These are phyloP conservation scores for Chlamydomonas schloesseri DNA, from an alignment of 139 green algal species.

Conservation along the genomic window DNA sequence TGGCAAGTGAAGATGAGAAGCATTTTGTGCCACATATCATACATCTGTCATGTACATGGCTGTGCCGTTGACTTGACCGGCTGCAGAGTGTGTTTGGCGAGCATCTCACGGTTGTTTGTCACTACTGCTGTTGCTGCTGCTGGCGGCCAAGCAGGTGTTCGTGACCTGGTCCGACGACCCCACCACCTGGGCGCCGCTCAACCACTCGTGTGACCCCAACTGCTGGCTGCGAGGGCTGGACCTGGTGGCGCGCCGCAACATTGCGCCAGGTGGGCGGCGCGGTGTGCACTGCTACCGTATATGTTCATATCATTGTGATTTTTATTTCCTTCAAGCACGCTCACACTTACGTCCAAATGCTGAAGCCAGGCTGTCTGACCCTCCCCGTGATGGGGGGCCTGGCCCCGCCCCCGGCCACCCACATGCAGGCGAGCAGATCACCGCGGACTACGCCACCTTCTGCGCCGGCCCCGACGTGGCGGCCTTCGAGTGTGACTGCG, in stretches of 20 bases:
- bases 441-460: constrained; percentile 42
- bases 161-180: constrained; percentile 46
- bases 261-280: not conserved
- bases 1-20: no score
- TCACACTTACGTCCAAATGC: not conserved
- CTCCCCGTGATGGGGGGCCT: no score
- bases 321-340: not conserved
- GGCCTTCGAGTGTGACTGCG: constrained; percentile 43
- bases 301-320: not conserved
- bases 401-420: no score
- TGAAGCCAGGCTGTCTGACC: no score
- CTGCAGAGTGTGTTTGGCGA: no score
- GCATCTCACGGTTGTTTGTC: no score
- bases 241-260: constrained; percentile 40
- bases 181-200: constrained; percentile 42
- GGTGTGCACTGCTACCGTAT: not conserved
- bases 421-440: constrained; percentile 22
- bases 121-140: not conserved
- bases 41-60: no score
- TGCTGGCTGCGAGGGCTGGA: constrained; percentile 39
- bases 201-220: constrained; percentile 54
- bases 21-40: no score
- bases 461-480: constrained; percentile 5
- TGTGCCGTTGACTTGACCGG: no score
- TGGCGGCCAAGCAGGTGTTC: constrained; percentile 1